Evolutionary conservation across 2,329 filamentous ascomycete species (phyloP).

Genomic region (Aspergillus sojae): DNA sequence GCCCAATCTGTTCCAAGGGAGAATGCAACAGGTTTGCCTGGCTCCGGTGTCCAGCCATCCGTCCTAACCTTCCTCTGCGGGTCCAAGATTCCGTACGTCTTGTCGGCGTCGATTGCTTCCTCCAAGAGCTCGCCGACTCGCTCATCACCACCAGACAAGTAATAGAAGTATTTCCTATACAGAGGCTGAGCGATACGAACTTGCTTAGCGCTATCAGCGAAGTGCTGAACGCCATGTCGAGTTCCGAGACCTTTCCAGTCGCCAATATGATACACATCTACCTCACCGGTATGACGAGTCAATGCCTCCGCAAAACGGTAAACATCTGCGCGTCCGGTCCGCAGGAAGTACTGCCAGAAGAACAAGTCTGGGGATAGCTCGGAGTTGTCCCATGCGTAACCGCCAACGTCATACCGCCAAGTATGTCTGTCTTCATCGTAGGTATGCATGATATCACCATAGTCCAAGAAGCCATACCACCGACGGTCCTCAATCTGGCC

Average conservation of each 20-base stretch:
- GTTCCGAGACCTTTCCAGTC: conserved; percentile 63
- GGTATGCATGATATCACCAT: conserved; percentile 65
- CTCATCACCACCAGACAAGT: conserved; percentile 59
- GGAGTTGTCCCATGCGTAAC: conserved; percentile 67
- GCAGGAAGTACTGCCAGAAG: conserved; percentile 65
- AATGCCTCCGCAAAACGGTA: conserved; percentile 63
- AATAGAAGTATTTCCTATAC: conserved; percentile 62
- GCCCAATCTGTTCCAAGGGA: conserved; percentile 63
- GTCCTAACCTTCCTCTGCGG: conserved; percentile 61
- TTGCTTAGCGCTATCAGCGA: conserved; percentile 63
- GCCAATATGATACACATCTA: conserved; percentile 64
- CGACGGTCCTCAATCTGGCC: conserved; percentile 58
- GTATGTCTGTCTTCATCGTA: conserved; percentile 62
- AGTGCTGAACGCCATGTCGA: conserved; percentile 65
- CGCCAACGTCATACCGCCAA: conserved; percentile 66
- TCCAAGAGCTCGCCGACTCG: conserved; percentile 58
- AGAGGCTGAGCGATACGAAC: conserved; percentile 61
- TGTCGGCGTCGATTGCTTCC: conserved; percentile 56
- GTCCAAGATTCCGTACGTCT: conserved; percentile 58
- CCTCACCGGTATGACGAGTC: conserved; percentile 62
- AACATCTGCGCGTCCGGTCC: conserved; percentile 59
- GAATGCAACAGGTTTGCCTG: conserved; percentile 49
- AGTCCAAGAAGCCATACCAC: conserved; percentile 67
- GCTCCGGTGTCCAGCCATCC: conserved; percentile 53
- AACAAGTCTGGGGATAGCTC: conserved; percentile 65